phyloP scores from a whole-genome alignment of 768 basidiomycete species.

The Leccinellum albellum region DNA sequence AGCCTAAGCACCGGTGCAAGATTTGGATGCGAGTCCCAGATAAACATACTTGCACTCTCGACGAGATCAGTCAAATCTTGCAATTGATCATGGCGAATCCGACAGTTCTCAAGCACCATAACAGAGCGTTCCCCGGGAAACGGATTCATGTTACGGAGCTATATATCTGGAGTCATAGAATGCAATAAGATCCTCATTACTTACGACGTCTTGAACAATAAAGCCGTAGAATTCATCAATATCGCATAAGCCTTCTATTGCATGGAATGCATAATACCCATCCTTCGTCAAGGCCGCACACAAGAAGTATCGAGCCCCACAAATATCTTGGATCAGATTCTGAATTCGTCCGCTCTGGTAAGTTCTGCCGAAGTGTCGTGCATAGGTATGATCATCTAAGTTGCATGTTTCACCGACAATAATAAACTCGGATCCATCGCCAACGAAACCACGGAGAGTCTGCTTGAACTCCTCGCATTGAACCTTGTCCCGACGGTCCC shows the following conservation, averaged over 20 bases:
- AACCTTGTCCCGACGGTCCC: background rate
- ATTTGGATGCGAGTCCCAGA: background rate
- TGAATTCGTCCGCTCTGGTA: background rate
- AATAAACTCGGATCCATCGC: constrained; percentile 1
- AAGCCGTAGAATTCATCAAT: background rate
- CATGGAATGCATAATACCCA: background rate
- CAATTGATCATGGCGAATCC: background rate
- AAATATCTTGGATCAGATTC: background rate
- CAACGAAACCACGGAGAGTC: background rate
- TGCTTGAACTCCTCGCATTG: background rate
- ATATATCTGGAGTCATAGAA: background rate
- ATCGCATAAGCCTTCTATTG: background rate
- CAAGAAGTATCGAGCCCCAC: constrained; percentile 9
- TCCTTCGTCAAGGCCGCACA: constrained; percentile 31
- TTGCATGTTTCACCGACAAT: constrained; percentile 1
- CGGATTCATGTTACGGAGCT: background rate
- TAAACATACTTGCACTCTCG: background rate
- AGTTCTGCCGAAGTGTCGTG: background rate
- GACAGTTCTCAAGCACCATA: background rate
- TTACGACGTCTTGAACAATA: background rate
- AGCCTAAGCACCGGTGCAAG: background rate
- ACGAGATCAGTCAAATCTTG: background rate
- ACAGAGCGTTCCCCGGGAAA: background rate
- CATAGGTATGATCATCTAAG: background rate
- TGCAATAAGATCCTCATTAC: background rate